phyloP scores from a whole-genome alignment of 1,284 basidiomycete species.

The Vanrija pseudolonga region DNA sequence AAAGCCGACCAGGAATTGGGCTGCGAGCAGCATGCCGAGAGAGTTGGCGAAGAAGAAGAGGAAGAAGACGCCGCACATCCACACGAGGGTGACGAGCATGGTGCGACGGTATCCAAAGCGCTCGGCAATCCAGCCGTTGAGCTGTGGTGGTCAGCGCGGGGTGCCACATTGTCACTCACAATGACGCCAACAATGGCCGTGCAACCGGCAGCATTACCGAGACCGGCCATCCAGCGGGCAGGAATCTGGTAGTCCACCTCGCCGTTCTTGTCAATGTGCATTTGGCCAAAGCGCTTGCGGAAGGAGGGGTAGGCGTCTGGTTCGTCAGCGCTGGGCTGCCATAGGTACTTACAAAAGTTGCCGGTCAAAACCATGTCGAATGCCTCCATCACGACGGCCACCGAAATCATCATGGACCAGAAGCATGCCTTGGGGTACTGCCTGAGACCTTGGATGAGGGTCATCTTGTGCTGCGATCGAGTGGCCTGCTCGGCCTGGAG shows the following conservation, averaged over 20 bases:
- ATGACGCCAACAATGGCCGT: too few relatives aligned
- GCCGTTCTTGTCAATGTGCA: too few relatives aligned
- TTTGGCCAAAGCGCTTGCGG: not conserved
- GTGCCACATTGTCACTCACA: too few relatives aligned
- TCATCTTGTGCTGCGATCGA: slow-evolving; percentile 48
- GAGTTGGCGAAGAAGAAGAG: slow-evolving; percentile 32
- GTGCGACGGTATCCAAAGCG: slow-evolving; percentile 40
- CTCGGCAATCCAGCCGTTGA: slow-evolving; percentile 44
- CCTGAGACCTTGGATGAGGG: slow-evolving; percentile 38
- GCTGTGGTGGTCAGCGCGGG: too few relatives aligned
- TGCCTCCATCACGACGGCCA: not conserved
- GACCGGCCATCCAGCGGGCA: too few relatives aligned
- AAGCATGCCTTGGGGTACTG: slow-evolving; percentile 9
- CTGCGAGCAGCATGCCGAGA: slow-evolving; percentile 22
- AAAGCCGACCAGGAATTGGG: slow-evolving; percentile 23
- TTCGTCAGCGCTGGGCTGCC: too few relatives aligned
- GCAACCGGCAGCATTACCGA: too few relatives aligned
- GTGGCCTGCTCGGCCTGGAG: slow-evolving; percentile 6
- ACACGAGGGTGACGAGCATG: slow-evolving; percentile 44
- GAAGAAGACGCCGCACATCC: slow-evolving; percentile 29
- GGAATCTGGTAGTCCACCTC: too few relatives aligned
- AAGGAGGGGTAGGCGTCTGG: slow-evolving; percentile 1
- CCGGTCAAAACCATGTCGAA: too few relatives aligned
- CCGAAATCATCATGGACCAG: not conserved
- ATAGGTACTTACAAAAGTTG: too few relatives aligned